Conservation (phyloP, 208 protist species). For the Acanthamoeba lenticulata region DNA sequence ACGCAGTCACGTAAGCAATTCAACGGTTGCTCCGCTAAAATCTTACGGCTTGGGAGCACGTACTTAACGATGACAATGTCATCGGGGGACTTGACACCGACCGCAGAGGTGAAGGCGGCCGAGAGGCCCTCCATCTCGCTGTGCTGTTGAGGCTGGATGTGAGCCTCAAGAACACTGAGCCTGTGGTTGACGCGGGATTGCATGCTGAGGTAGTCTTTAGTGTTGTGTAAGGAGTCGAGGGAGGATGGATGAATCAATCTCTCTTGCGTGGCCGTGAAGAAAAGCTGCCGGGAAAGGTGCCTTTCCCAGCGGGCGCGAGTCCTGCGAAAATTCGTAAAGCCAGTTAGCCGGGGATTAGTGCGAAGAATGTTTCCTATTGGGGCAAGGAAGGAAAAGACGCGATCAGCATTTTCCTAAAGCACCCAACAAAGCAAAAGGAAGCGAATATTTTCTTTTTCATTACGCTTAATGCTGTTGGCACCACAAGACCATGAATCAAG, state of each 20-base stretch:
- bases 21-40: too few relatives aligned
- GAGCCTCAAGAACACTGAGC: constrained; percentile 12
- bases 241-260: neutral
- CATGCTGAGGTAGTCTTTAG: neutral
- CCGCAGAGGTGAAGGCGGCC: constrained; percentile 27
- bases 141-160: neutral
- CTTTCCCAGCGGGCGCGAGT: neutral
- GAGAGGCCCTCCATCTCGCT: neutral
- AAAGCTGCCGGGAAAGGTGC: neutral
- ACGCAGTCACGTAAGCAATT: neutral
- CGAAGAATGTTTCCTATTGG: too few relatives aligned
- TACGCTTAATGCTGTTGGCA: too few relatives aligned
- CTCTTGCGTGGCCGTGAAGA: neutral
- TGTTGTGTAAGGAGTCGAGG: neutral
- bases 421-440: too few relatives aligned
- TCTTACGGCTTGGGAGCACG: neutral
- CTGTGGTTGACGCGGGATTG: neutral
- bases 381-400: too few relatives aligned
- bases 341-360: neutral
- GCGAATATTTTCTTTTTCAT: too few relatives aligned
- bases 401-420: too few relatives aligned
- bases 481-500: too few relatives aligned
- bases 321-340: neutral
- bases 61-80: constrained; percentile 63
- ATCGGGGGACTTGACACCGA: constrained; percentile 12